Percentiles rank a stretch among this genome's conserved stretches.
These are phyloP conservation scores for Nicotiana otophora DNA, from an alignment of 257 asterid genomes.

Conservation along the genomic window DNA sequence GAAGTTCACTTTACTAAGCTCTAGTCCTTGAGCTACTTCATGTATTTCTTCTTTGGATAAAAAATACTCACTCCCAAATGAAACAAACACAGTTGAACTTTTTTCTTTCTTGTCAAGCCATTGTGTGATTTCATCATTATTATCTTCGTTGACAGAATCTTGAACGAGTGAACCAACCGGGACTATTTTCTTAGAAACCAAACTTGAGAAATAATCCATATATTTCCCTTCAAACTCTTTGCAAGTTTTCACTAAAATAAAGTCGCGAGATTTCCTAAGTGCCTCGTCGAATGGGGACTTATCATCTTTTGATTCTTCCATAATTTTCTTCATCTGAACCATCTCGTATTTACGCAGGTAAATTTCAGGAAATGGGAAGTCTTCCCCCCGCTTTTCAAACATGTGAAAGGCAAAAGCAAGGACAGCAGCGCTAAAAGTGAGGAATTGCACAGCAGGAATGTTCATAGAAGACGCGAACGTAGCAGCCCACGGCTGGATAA, in stretches of 20 bases:
- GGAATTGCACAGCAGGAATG: slow-evolving; percentile 37
- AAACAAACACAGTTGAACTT: slow-evolving; percentile 32
- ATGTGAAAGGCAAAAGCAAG: slow-evolving; percentile 23
- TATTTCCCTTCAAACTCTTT: slow-evolving; percentile 35
- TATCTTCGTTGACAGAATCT: slow-evolving; percentile 11
- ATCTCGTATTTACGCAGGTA: slow-evolving; percentile 9
- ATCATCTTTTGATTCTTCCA: not conserved
- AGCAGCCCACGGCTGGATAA: slow-evolving; percentile 48
- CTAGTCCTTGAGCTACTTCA: slow-evolving; percentile 37
- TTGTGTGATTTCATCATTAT: not conserved
- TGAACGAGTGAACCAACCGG: slow-evolving; percentile 39
- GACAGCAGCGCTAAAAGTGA: slow-evolving; percentile 28
- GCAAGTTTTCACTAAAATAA: slow-evolving; percentile 31
- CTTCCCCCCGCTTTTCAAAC: not conserved
- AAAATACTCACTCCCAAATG: slow-evolving; percentile 49
- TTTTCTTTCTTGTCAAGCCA: slow-evolving; percentile 34
- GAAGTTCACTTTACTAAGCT: slow-evolving; percentile 31
- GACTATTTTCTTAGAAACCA: slow-evolving; percentile 26
- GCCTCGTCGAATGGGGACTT: not conserved
- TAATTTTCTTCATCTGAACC: not conserved
- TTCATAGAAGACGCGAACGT: slow-evolving; percentile 7
- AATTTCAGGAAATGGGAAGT: slow-evolving; percentile 19
- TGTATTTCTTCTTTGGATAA: slow-evolving; percentile 29
- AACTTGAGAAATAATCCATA: slow-evolving; percentile 16
- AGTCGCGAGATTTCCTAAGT: not conserved